Evolutionary conservation across 768 basidiomycete genomes (phyloP).

Genomic region (Gymnopilus junonius): DNA sequence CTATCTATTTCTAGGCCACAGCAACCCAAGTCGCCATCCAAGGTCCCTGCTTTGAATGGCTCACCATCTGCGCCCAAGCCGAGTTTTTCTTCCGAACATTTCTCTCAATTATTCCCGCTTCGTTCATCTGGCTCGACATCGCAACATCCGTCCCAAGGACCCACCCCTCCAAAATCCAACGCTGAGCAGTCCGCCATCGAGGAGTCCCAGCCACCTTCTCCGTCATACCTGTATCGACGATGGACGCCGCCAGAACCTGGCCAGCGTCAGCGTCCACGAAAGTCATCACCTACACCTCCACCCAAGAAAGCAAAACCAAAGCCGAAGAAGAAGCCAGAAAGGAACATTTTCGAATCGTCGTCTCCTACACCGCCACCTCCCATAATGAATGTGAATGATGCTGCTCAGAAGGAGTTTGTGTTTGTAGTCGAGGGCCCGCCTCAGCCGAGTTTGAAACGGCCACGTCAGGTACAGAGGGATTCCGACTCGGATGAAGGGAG

Average conservation of each 20-base stretch:
- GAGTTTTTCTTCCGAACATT: background rate
- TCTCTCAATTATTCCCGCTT: background rate
- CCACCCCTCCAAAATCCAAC: slow-evolving; percentile 5
- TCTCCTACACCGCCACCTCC: slow-evolving; percentile 3
- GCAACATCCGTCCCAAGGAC: slow-evolving; percentile 6
- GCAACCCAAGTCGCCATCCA: background rate
- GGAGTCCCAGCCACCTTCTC: background rate
- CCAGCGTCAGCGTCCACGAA: background rate
- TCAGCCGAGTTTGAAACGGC: slow-evolving; percentile 26
- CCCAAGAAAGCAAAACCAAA: background rate
- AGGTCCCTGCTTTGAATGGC: background rate
- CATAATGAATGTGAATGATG: background rate
- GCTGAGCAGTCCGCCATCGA: background rate
- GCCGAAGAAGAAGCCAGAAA: background rate
- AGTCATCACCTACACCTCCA: background rate
- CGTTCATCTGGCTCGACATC: background rate
- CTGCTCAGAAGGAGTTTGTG: slow-evolving; percentile 14
- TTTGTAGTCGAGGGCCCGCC: slow-evolving; percentile 34
- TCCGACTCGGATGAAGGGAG: slow-evolving; percentile 19
- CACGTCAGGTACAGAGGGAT: background rate
- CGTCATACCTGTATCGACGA: background rate
- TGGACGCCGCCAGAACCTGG: background rate
- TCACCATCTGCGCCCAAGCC: background rate
- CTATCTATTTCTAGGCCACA: background rate
- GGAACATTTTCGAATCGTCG: background rate